Percentiles rank a stretch among this genome's conserved stretches.
phyloP scores from a whole-genome alignment of 108 stramenopile genomes.

The Fistulifera pelliculosa region DNA sequence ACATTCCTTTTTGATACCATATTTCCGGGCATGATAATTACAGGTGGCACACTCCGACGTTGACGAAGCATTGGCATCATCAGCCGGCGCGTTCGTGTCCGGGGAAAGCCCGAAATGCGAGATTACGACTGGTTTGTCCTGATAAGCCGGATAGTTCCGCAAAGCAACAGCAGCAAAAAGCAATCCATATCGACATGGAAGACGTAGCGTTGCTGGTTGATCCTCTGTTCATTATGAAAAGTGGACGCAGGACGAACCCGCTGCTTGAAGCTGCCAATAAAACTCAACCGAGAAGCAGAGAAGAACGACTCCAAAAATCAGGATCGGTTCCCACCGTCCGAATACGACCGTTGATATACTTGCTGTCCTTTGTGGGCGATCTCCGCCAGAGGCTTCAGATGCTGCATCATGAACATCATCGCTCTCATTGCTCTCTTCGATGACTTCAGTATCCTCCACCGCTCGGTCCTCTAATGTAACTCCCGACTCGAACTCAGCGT shows the following conservation, averaged over 20 bases:
- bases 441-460: no score
- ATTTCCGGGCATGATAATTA: constrained; percentile 86
- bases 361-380: constrained; percentile 6
- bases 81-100: no score
- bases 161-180: constrained; percentile 85
- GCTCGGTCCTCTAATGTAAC: no score
- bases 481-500: no score
- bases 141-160: constrained; percentile 73
- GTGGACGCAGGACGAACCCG: constrained; percentile 13
- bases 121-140: constrained; percentile 78
- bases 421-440: no score
- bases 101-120: constrained; percentile 50
- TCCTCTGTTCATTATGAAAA: constrained; percentile 9
- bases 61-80: constrained; percentile 20
- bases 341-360: constrained; percentile 29
- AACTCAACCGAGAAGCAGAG: constrained; percentile 51
- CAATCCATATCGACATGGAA: constrained; percentile 96
- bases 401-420: no score
- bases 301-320: constrained; percentile 72
- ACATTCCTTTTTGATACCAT: constrained; percentile 92
- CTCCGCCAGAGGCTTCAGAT: no score
- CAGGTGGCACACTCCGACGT: constrained; percentile 87
- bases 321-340: constrained; percentile 69
- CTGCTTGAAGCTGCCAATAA: constrained; percentile 78
- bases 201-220: constrained; percentile 45